Percentiles rank a stretch among this genome's conserved stretches.
Conservation (phyloP, 2,329 filamentous ascomycete genomes). For the Colletotrichum sp. region DNA sequence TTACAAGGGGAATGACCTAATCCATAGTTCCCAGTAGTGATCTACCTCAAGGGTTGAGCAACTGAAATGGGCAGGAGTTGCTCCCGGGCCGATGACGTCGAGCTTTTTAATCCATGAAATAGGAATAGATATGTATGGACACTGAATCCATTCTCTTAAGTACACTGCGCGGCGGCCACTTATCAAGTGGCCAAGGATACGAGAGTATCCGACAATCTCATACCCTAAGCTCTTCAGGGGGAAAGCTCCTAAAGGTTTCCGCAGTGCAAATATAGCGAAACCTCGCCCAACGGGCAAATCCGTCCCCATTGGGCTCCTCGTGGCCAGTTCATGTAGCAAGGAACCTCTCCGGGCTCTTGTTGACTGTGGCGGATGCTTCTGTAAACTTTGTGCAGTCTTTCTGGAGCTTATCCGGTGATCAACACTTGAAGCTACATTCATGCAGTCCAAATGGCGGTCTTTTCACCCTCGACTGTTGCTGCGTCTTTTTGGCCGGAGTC, state of each 20-base stretch:
- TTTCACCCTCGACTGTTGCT: neutral
- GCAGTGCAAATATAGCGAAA: neutral
- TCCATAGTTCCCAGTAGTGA: no score
- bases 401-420: neutral
- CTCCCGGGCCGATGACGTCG: neutral
- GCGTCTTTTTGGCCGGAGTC: neutral
- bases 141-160: neutral
- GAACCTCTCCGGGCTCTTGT: neutral
- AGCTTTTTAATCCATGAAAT: neutral
- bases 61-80: no score
- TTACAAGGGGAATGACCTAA: no score
- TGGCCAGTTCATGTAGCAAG: neutral
- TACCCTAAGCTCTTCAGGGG: neutral
- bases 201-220: neutral
- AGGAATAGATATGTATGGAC: neutral
- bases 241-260: neutral
- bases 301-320: neutral
- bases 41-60: no score
- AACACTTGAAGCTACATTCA: neutral
- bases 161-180: neutral
- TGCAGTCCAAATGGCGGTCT: neutral
- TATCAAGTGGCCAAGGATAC: neutral
- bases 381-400: neutral
- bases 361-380: neutral
- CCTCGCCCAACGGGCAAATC: accelerated